Base-by-base conservation (phyloP, 306 rosid genomes). In the Rosa chinensis region DNA sequence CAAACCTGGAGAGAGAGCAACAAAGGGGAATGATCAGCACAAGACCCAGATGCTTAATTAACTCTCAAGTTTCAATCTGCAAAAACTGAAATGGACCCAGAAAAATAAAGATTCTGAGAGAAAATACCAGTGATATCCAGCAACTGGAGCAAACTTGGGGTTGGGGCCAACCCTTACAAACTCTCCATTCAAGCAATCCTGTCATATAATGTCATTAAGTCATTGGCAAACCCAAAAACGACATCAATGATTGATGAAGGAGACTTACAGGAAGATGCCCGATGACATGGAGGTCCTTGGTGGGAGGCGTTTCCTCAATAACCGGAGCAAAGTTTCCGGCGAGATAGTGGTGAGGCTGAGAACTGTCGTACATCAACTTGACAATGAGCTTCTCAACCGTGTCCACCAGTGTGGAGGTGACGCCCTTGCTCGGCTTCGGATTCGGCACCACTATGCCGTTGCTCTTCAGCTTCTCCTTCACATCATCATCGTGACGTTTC, bases 131-230 rank as follows among this genome's bases (percentile, higher is more conserved):
- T 95, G 99, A 81, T 91, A 91, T 76, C 94, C 98, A 83, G 99
- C 98, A 48, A 92, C 98, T 0, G 98, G 97, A 59, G 90, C 13
- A 84, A 95, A 92, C 82, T 88, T 92, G 0, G 96, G 90, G 83
- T 95, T 95, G 37, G 99, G 97, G 63, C 99, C 99, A 66, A 95
- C 98, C 82, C 98, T 85, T 45, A 92, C 99, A 90, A 92, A 95
- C 88, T 95, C 99, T 56, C 98, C 98, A 73, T 92, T 89, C 83
- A 95, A 89, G 87, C 98, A 95, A 75, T 91, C 94, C 98, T 95
- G 80, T 74, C 76, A 50, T 40, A 75, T 9, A 39, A 80, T 32
- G 42, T 63, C 68, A 63, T 2, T 62, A 10, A 2, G 17, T 21
- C 63, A 56, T 17, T 5, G 25, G 1, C 28, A 23, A 61, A 23